Percentiles rank a stretch among this genome's conserved stretches.
These are phyloP conservation scores for Diversispora eburnea DNA, from an alignment of 192 early-diverging fungal genomes.

Conservation along the genomic window DNA sequence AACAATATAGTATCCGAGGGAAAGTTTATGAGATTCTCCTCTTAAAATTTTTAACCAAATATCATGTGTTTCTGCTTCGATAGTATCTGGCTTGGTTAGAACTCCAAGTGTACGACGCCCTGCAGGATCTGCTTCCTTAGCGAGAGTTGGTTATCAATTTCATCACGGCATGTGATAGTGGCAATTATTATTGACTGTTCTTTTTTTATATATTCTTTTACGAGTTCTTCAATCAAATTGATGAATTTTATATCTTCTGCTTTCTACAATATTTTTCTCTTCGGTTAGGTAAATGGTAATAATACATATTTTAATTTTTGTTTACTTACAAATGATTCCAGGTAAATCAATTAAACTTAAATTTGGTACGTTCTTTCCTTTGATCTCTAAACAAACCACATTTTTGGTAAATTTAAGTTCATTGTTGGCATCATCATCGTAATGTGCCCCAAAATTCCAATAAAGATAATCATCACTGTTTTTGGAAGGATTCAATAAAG, in stretches of 20 bases:
- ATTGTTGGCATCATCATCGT: constrained; percentile 46
- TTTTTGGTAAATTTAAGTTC: constrained; percentile 48
- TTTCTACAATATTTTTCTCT: neutral
- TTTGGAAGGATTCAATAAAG: constrained; percentile 49
- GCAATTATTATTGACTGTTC: constrained; percentile 53
- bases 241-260: constrained; percentile 44
- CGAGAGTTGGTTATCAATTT: constrained; percentile 57
- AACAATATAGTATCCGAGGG: constrained; percentile 54
- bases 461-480: constrained; percentile 10
- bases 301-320: neutral
- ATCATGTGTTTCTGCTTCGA: constrained; percentile 51
- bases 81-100: constrained; percentile 60
- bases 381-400: constrained; percentile 57
- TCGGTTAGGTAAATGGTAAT: neutral
- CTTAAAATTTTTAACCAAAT: constrained; percentile 48
- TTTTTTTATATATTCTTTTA: constrained; percentile 46
- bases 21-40: constrained; percentile 45
- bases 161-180: constrained; percentile 56
- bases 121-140: constrained; percentile 50
- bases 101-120: constrained; percentile 57
- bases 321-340: constrained; percentile 53
- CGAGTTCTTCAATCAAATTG: constrained; percentile 45
- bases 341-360: constrained; percentile 59
- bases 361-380: constrained; percentile 44
- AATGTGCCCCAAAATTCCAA: neutral